phyloP scores from a whole-genome alignment of 2,329 filamentous ascomycete species.

The Xylariaceae sp. region DNA sequence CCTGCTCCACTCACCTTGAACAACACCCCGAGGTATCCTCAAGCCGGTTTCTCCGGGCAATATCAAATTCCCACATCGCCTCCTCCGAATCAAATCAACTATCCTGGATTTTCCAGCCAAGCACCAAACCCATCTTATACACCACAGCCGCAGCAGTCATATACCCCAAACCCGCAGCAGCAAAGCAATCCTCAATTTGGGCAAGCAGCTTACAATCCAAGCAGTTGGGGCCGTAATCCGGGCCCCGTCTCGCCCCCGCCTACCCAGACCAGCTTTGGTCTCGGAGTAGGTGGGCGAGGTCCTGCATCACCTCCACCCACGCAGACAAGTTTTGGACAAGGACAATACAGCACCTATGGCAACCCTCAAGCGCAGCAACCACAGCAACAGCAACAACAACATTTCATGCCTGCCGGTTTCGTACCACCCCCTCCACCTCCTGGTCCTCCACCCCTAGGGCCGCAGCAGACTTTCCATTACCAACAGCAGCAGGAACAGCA shows the following conservation, averaged over 20 bases:
- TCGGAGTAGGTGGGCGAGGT: constrained; percentile 27
- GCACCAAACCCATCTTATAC: constrained; percentile 28
- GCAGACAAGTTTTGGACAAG: constrained; percentile 34
- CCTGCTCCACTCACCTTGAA: constrained; percentile 45
- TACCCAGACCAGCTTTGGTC: constrained; percentile 32
- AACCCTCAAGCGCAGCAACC: constrained; percentile 38
- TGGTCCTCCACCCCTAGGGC: constrained; percentile 56
- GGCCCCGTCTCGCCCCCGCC: constrained; percentile 45
- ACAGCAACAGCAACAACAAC: constrained; percentile 36
- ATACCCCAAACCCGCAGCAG: constrained; percentile 30
- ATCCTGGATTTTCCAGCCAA: constrained; percentile 41
- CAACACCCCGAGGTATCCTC: constrained; percentile 46
- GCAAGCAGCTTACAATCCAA: constrained; percentile 52
- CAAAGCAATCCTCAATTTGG: constrained; percentile 38
- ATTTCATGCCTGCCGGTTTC: constrained; percentile 52
- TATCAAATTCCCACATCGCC: constrained; percentile 57
- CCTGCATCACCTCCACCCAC: constrained; percentile 55
- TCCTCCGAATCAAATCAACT: constrained; percentile 44
- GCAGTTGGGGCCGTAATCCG: constrained; percentile 53
- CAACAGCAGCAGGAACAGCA: constrained; percentile 29
- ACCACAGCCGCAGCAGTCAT: constrained; percentile 26
- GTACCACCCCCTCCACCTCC: constrained; percentile 61
- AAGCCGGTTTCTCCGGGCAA: constrained; percentile 51
- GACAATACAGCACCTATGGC: constrained; percentile 44
- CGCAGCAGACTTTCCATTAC: constrained; percentile 59